Evolutionary conservation across 805 yeast genomes (phyloP).

Genomic region (Starmerella tilneyi): DNA sequence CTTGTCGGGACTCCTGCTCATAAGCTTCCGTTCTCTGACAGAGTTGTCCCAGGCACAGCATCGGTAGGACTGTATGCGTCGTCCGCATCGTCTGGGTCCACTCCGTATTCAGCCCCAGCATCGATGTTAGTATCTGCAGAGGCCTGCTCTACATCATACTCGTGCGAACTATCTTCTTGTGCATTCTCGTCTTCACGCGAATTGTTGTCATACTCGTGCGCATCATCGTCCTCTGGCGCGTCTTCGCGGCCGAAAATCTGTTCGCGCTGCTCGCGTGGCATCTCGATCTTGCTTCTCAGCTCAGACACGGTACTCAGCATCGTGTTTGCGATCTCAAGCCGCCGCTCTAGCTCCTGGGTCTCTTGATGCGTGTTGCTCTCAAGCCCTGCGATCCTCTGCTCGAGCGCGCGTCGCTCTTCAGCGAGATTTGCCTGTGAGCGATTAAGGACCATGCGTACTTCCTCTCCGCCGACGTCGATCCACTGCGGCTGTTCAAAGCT

Average conservation of each 20-base stretch:
- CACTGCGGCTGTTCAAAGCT: constrained; percentile 5
- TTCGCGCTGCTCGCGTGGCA: constrained; percentile 1
- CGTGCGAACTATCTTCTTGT: too few relatives aligned
- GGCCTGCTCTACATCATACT: neutral
- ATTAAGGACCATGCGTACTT: constrained; percentile 6
- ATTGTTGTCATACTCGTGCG: too few relatives aligned
- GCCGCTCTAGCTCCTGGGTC: neutral
- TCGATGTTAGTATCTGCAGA: neutral
- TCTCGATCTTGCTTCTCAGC: neutral
- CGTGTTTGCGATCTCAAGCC: neutral
- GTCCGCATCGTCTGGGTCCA: too few relatives aligned
- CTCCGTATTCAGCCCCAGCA: neutral
- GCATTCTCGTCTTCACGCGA: too few relatives aligned
- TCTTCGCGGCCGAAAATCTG: neutral
- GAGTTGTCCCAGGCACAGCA: too few relatives aligned
- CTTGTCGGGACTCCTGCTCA: too few relatives aligned
- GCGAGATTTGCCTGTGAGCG: neutral
- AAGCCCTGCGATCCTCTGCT: neutral
- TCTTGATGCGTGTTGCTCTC: constrained; percentile 4
- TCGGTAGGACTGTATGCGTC: too few relatives aligned
- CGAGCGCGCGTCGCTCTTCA: constrained; percentile 1
- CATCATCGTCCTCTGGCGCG: too few relatives aligned
- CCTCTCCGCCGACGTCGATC: constrained; percentile 1
- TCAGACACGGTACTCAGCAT: neutral
- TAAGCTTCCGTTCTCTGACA: too few relatives aligned